A percentile compares a stretch with the other conserved stretches of the same genome.
Evolutionary conservation across 2,329 filamentous ascomycete genomes (phyloP).

Genomic region (Penicillium aurantiogriseum): DNA sequence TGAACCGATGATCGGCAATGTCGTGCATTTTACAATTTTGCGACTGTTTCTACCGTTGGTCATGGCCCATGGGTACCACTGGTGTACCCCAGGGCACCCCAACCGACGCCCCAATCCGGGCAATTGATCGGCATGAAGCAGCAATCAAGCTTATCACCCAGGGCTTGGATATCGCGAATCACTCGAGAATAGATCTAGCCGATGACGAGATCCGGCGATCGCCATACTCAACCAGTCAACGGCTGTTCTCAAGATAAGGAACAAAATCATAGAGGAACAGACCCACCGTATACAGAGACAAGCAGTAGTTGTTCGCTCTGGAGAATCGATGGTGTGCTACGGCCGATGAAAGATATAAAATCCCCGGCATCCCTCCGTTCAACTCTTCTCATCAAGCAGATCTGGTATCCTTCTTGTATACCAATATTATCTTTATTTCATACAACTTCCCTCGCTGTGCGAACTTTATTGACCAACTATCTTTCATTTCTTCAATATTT

Average conservation of each 20-base stretch:
- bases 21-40: not conserved
- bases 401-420: constrained; percentile 1
- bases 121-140: constrained; percentile 5
- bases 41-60: not conserved
- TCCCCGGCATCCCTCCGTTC: not conserved
- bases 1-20: not conserved
- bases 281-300: not conserved
- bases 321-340: not conserved
- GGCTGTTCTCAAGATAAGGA: not conserved
- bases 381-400: constrained; percentile 11
- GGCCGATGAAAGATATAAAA: constrained; percentile 14
- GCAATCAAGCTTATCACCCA: not conserved
- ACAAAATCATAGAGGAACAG: not conserved
- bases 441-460: not conserved
- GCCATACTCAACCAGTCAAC: not conserved
- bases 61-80: not conserved
- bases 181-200: not conserved
- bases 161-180: not conserved
- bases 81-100: not conserved
- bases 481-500: not conserved
- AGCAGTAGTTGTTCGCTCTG: not conserved
- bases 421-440: constrained; percentile 1
- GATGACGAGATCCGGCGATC: not conserved
- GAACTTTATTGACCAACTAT: not conserved
- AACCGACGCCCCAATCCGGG: not conserved